Conservation (phyloP, 179 eudicot genomes). For the Heliamphora pulchella region DNA sequence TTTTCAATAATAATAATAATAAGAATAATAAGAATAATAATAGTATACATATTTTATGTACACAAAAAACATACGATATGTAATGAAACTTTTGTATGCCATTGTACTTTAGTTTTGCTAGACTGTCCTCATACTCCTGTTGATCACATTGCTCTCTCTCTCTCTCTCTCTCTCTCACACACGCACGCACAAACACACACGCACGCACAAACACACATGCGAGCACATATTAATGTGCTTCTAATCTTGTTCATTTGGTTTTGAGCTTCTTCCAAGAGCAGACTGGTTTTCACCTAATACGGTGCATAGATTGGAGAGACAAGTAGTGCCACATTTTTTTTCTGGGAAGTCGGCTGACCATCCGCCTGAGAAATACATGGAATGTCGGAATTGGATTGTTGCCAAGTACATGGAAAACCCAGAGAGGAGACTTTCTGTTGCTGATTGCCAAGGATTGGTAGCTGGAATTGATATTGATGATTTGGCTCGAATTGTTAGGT, state of each 20-base stretch:
- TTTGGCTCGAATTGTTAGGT: slow-evolving; percentile 60
- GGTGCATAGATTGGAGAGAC: slow-evolving; percentile 83
- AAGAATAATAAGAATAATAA: too few species aligned
- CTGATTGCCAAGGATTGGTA: slow-evolving; percentile 51
- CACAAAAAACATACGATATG: too few species aligned
- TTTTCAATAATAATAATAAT: too few species aligned
- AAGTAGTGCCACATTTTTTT: slow-evolving; percentile 82
- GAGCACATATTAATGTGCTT: background rate
- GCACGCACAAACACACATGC: too few species aligned
- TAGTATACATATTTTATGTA: too few species aligned
- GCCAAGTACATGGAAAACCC: slow-evolving; percentile 73
- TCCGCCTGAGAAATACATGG: slow-evolving; percentile 81
- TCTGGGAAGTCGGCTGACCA: slow-evolving; percentile 66
- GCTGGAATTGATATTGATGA: slow-evolving; percentile 57
- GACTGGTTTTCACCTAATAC: slow-evolving; percentile 86
- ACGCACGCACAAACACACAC: too few species aligned
- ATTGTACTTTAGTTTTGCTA: background rate
- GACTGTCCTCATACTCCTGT: too few species aligned
- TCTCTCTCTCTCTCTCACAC: too few species aligned
- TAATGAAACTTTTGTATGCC: background rate
- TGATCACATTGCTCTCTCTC: background rate
- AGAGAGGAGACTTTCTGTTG: slow-evolving; percentile 52
- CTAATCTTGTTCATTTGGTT: slow-evolving; percentile 10
- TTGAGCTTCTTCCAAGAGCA: slow-evolving; percentile 25
- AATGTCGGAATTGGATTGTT: slow-evolving; percentile 57